A percentile compares a stretch with the other conserved stretches of the same genome.
Conservation (phyloP, 768 basidiomycete species). For the Lactifluus echinatus region DNA sequence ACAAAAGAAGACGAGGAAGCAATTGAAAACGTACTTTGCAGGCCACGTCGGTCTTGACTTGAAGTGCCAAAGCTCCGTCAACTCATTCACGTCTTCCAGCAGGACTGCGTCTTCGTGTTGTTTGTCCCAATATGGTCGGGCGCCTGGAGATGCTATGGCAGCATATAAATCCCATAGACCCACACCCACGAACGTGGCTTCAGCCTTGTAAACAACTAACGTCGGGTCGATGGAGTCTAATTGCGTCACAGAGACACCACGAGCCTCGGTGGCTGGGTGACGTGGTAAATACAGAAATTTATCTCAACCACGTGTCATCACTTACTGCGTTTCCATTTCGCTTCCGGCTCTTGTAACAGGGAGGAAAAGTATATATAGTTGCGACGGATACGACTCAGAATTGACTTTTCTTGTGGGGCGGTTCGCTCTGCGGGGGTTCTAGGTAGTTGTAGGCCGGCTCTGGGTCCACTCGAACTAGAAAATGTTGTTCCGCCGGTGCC, state of each 20-base stretch:
- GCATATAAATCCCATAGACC: slow-evolving; percentile 92
- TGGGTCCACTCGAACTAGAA: slow-evolving; percentile 23
- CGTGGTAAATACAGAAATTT: slow-evolving; percentile 8
- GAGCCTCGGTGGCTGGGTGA: slow-evolving; percentile 63
- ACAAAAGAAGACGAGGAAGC: slow-evolving; percentile 17
- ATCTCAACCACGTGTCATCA: slow-evolving; percentile 19
- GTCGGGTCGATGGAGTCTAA: slow-evolving; percentile 97
- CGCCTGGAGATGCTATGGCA: slow-evolving; percentile 79
- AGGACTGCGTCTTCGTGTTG: slow-evolving; percentile 78
- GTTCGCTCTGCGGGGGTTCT: slow-evolving; percentile 38
- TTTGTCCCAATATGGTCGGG: slow-evolving; percentile 80
- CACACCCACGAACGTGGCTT: slow-evolving; percentile 95
- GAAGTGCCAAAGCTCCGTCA: slow-evolving; percentile 90
- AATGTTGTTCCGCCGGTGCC: slow-evolving; percentile 27
- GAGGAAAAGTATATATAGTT: slow-evolving; percentile 99
- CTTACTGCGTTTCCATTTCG: slow-evolving; percentile 90
- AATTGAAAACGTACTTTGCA: slow-evolving; percentile 54
- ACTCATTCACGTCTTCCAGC: slow-evolving; percentile 82
- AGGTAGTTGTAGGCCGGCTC: slow-evolving; percentile 25
- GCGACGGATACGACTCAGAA: slow-evolving; percentile 77
- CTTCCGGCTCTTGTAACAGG: slow-evolving; percentile 91
- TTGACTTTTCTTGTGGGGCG: slow-evolving; percentile 65
- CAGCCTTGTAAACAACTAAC: slow-evolving; percentile 89
- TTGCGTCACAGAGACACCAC: slow-evolving; percentile 91
- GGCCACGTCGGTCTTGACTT: slow-evolving; percentile 92